Conservation (phyloP, 2,329 filamentous ascomycete species). For the Nemania sp. region DNA sequence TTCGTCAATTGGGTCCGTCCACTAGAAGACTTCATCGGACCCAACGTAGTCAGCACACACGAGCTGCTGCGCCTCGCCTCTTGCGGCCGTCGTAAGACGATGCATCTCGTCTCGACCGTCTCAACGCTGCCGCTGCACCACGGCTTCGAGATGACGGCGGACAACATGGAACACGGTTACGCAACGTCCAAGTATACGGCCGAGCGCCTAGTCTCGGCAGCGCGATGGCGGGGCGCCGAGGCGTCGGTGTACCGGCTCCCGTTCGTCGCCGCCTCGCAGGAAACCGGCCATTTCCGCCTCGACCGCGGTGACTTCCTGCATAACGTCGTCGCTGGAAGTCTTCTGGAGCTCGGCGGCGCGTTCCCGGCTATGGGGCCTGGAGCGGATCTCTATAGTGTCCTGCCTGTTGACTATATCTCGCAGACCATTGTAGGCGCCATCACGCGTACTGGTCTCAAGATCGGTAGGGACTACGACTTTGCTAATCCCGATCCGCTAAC, state of each 20-base stretch:
- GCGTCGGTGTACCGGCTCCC: conserved; percentile 35
- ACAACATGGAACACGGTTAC: conserved; percentile 37
- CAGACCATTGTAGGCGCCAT: too few species aligned
- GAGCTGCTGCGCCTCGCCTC: conserved; percentile 38
- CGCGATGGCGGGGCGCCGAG: conserved; percentile 34
- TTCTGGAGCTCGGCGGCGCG: too few species aligned
- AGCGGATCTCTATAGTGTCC: too few species aligned
- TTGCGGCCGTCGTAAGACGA: conserved; percentile 31
- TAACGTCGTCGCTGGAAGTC: conserved; percentile 34
- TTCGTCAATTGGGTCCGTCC: conserved; percentile 40
- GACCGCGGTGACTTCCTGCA: conserved; percentile 39
- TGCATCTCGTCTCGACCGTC: conserved; percentile 38
- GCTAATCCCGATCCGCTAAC: too few species aligned
- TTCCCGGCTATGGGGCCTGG: too few species aligned
- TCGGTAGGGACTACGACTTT: too few species aligned
- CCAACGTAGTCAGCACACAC: conserved; percentile 38
- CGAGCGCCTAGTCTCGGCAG: conserved; percentile 33
- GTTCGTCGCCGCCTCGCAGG: conserved; percentile 37
- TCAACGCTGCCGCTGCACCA: conserved; percentile 36
- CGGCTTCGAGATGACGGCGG: conserved; percentile 31
- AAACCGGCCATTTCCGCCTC: conserved; percentile 33
- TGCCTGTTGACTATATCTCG: too few species aligned
- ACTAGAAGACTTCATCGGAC: conserved; percentile 36
- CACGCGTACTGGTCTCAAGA: too few species aligned
- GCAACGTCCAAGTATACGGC: conserved; percentile 36